Conservation (phyloP, 225 moss, liverwort and hornwort species). For the Physcomitrellopsis africana region DNA sequence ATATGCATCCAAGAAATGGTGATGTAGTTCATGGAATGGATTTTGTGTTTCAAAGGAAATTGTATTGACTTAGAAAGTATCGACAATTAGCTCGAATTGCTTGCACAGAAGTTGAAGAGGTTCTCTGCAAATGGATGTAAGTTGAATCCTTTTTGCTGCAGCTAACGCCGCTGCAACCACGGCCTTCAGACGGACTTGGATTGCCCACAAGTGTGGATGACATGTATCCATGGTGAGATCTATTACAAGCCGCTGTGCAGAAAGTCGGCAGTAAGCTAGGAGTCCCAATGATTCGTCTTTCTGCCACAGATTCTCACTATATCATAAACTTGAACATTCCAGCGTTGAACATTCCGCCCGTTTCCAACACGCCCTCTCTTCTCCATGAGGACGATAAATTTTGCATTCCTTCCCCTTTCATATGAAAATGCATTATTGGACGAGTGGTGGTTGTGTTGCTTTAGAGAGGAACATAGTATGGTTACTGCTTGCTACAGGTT, state of each 20-base stretch:
- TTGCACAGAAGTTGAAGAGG: too few species aligned
- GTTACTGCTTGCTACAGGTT: too few species aligned
- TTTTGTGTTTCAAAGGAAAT: too few species aligned
- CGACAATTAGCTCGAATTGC: too few species aligned
- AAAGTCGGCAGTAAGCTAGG: slow-evolving; percentile 46
- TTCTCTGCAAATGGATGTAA: neutral
- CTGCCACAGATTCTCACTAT: slow-evolving; percentile 65
- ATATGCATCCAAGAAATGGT: neutral
- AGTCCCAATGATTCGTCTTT: slow-evolving; percentile 51
- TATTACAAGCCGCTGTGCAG: slow-evolving; percentile 47
- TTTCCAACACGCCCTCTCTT: slow-evolving; percentile 53
- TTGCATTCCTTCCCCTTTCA: neutral
- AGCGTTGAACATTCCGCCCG: slow-evolving; percentile 70
- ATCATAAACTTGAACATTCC: slow-evolving; percentile 53
- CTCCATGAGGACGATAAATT: slow-evolving; percentile 73
- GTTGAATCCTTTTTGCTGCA: slow-evolving; percentile 27
- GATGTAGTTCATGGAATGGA: neutral
- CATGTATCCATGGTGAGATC: too few species aligned
- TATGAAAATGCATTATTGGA: too few species aligned
- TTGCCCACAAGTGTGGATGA: slow-evolving; percentile 43
- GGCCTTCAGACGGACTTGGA: slow-evolving; percentile 36
- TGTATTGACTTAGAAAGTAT: too few species aligned
- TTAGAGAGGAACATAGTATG: too few species aligned
- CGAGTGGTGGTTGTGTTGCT: too few species aligned
- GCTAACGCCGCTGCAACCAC: slow-evolving; percentile 42